Conservation (phyloP, 2,329 filamentous ascomycete genomes). For the Akanthomyces uredinophilus region DNA sequence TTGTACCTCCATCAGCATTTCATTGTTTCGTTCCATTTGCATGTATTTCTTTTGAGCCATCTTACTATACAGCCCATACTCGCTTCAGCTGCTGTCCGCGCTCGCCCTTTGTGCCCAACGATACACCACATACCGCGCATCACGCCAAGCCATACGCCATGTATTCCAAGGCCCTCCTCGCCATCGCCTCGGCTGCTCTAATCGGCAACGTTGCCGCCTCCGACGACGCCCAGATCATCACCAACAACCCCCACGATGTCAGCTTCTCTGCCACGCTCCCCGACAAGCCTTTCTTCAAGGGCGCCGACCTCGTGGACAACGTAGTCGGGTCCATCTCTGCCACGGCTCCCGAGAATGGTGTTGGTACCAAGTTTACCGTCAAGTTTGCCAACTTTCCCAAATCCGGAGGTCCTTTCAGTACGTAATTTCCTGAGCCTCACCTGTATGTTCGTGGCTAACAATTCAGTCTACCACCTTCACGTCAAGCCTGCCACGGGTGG, state of each 20-base stretch:
- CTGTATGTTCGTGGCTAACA: slow-evolving; percentile 14
- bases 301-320: slow-evolving; percentile 44
- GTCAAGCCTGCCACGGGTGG: slow-evolving; percentile 59
- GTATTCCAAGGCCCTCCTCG: slow-evolving; percentile 21
- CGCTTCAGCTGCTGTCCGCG: background rate
- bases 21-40: background rate
- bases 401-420: slow-evolving; percentile 55
- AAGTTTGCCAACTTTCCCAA: slow-evolving; percentile 54
- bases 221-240: slow-evolving; percentile 45
- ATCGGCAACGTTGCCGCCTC: slow-evolving; percentile 24
- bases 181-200: slow-evolving; percentile 25
- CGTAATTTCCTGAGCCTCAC: slow-evolving; percentile 24
- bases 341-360: slow-evolving; percentile 40
- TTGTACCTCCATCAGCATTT: background rate
- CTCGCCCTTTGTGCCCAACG: background rate
- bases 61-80: background rate
- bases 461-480: slow-evolving; percentile 68
- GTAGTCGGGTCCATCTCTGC: slow-evolving; percentile 49
- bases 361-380: slow-evolving; percentile 52
- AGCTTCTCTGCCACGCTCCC: slow-evolving; percentile 54
- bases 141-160: slow-evolving; percentile 10
- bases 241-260: slow-evolving; percentile 50
- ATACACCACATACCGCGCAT: background rate
- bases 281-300: slow-evolving; percentile 44
- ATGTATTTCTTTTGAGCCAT: background rate